Base-by-base conservation (phyloP, 768 basidiomycete species). In the Postia placenta region DNA sequence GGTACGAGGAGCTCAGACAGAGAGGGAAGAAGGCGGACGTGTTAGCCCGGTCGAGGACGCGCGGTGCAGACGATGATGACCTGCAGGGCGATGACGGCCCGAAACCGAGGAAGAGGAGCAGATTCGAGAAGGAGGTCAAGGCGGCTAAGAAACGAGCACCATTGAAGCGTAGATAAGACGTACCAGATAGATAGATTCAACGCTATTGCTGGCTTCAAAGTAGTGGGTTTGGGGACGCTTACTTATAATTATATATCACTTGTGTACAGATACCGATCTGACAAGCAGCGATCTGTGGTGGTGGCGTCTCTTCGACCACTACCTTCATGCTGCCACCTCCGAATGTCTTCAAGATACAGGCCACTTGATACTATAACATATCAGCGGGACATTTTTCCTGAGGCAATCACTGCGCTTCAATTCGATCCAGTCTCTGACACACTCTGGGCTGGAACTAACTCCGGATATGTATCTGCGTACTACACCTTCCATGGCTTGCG, bases 381-480 rank as follows among this genome's bases (percentile, higher is more conserved):
- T 36, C 56, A 57, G 49, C 45, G 45, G 14, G 45, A 45, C 36
- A 51, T 54, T 27, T 45, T 49, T 12, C 56, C 56, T 6, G 53
- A 54, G 37, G 76, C 84, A 22, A 73, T 87, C 42, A 84, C 87
- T 20, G 79, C 90, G 0, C 73, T 96, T 49, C 79, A 84, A 0
- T 94, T 98, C 64, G 95, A 99, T 67, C 86, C 92, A 6, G 83
- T 87, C 19, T 89, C 91, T 0, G 93, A 97, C 64, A 80, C 85
- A 5, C 70, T 99, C 28, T 96, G 93, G 92, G 72, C 85, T 41
- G 94, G 93, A 25, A 74, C 79, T 7, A 79, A 81, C 49, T 68
- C 78, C 24, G 94, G 95, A 2, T 71, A 71, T 49, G 75, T 96
- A 52, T 64, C 74, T 35, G 84, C 87, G 1, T 78, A 83, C 62